Evolutionary conservation across 495 filamentous ascomycete species (phyloP).

Genomic region (Neurospora hispaniola): DNA sequence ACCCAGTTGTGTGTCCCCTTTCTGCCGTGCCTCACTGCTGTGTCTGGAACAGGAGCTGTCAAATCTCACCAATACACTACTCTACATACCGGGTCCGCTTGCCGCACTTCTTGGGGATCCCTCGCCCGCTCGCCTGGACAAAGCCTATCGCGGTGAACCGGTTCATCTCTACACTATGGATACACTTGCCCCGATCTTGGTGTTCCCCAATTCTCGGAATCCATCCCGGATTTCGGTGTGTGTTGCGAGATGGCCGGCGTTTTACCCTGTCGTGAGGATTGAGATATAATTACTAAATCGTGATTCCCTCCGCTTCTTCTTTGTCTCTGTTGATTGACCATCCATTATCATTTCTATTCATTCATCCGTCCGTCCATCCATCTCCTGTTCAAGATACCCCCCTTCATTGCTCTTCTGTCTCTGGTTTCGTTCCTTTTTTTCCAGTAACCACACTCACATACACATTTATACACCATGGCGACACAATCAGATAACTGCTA

Average conservation of each 20-base stretch:
- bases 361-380: neutral
- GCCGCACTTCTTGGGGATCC: neutral
- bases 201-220: conserved; percentile 11
- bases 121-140: neutral
- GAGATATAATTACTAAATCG: neutral
- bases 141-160: neutral
- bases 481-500: conserved; percentile 17
- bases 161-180: neutral
- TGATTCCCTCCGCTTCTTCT: neutral
- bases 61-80: neutral
- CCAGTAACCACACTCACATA: neutral
- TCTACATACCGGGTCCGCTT: neutral
- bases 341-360: conserved; percentile 1
- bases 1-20: neutral
- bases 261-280: neutral
- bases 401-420: neutral
- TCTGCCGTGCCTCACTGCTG: neutral
- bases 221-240: conserved; percentile 13
- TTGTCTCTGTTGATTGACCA: neutral
- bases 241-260: neutral
- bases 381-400: conserved; percentile 10
- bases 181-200: neutral
- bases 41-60: neutral
- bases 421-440: neutral
- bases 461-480: conserved; percentile 11